Evolutionary conservation across 2,329 filamentous ascomycete species (phyloP).

Genomic region (Calonectria hongkongensis): DNA sequence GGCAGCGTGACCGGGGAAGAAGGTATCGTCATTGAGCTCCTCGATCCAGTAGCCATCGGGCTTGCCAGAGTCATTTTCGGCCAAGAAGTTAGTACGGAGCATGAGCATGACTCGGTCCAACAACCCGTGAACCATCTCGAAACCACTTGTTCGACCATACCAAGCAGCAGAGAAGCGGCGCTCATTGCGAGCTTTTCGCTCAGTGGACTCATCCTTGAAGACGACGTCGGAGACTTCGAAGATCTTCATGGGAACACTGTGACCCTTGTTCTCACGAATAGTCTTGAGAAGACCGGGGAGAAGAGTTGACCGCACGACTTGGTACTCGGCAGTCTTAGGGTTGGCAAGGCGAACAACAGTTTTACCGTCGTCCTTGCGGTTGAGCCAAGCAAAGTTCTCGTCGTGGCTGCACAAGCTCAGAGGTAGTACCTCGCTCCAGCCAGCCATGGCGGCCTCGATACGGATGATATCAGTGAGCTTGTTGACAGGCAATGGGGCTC

Average conservation of each 20-base stretch:
- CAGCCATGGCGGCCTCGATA: constrained; percentile 91
- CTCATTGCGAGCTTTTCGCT: constrained; percentile 94
- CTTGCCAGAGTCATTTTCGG: constrained; percentile 73
- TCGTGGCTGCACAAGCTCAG: constrained; percentile 98
- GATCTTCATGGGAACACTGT: constrained; percentile 91
- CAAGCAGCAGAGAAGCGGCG: constrained; percentile 96
- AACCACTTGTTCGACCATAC: constrained; percentile 95
- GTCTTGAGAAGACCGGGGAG: constrained; percentile 94
- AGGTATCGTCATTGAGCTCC: constrained; percentile 92
- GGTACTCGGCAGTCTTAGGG: constrained; percentile 94
- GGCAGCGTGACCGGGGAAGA: constrained; percentile 92
- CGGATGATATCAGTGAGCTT: constrained; percentile 95
- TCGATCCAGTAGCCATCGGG: constrained; percentile 94
- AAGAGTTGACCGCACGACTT: constrained; percentile 91
- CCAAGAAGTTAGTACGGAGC: constrained; percentile 89
- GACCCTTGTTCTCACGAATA: constrained; percentile 93
- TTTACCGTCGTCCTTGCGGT: constrained; percentile 89
- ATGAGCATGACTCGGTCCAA: constrained; percentile 94
- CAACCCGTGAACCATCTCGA: constrained; percentile 96
- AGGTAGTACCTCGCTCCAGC: constrained; percentile 97
- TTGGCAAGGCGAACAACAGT: constrained; percentile 91
- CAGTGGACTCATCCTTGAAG: constrained; percentile 87
- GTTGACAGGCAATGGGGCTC: constrained; percentile 91
- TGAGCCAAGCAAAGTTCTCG: constrained; percentile 97
- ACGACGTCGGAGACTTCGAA: constrained; percentile 94